Conservation (phyloP, 805 yeast species). For the Kuraishia borneana region DNA sequence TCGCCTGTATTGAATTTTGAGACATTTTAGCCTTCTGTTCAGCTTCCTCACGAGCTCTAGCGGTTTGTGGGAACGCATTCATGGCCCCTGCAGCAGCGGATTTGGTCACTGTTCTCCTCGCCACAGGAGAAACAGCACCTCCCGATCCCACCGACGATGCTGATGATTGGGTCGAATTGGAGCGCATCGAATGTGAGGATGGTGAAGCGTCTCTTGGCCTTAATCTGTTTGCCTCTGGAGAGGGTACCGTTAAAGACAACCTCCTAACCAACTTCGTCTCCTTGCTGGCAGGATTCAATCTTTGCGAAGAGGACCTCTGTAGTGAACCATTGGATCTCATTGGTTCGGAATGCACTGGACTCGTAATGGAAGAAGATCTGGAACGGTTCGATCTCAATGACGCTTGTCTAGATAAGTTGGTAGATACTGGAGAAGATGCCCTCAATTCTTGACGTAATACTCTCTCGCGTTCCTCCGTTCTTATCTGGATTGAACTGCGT, state of each 20-base stretch:
- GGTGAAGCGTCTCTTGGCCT: too few species aligned
- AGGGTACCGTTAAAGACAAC: background rate
- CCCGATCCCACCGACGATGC: background rate
- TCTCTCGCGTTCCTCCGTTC: conserved; percentile 12
- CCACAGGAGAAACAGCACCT: background rate
- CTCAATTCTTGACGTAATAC: conserved; percentile 9
- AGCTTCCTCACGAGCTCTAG: too few species aligned
- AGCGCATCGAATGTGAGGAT: background rate
- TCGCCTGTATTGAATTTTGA: background rate
- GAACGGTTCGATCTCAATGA: background rate
- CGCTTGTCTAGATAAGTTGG: background rate
- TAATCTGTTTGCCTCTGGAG: too few species aligned
- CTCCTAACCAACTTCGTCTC: background rate
- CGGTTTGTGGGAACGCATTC: conserved; percentile 6
- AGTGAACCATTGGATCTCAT: background rate
- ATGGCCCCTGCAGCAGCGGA: background rate
- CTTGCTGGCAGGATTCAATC: background rate
- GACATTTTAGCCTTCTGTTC: too few species aligned
- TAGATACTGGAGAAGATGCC: conserved; percentile 1
- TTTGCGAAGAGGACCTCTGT: background rate
- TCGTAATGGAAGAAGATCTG: background rate
- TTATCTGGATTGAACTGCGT: conserved; percentile 7
- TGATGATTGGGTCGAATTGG: background rate
- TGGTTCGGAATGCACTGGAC: background rate
- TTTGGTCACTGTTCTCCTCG: background rate